A percentile compares a stretch with the other conserved stretches of the same genome.
These are phyloP conservation scores for Plantago major DNA, from an alignment of 257 asterid genomes.

Conservation along the genomic window DNA sequence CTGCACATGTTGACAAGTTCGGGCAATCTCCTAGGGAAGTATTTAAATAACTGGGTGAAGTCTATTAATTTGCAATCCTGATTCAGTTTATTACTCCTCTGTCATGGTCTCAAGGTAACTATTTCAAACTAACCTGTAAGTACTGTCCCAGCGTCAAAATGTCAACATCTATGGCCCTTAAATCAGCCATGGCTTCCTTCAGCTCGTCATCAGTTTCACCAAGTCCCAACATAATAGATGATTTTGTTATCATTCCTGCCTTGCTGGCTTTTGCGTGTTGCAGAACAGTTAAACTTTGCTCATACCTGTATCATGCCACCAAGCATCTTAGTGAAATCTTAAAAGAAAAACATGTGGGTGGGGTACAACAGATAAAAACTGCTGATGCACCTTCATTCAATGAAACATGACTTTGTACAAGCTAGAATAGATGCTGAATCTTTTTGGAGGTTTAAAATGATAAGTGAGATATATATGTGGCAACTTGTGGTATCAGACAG, in stretches of 20 bases:
- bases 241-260: constrained; percentile 87
- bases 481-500: not conserved
- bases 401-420: too few species aligned
- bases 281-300: constrained; percentile 84
- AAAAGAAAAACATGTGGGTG: too few species aligned
- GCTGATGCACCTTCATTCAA: too few species aligned
- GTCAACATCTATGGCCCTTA: constrained; percentile 86
- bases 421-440: too few species aligned
- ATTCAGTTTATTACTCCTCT: too few species aligned
- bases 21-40: too few species aligned
- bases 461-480: not conserved
- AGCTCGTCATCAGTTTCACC: constrained; percentile 95
- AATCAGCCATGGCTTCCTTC: constrained; percentile 84
- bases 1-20: too few species aligned
- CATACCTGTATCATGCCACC: constrained; percentile 55
- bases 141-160: constrained; percentile 93
- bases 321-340: constrained; percentile 12
- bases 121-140: constrained; percentile 57
- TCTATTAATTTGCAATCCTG: too few species aligned
- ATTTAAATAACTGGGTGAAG: too few species aligned
- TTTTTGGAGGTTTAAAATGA: too few species aligned
- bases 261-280: constrained; percentile 79
- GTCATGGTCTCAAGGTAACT: not conserved
- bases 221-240: constrained; percentile 95
- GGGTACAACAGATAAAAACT: too few species aligned